A percentile compares a stretch with the other conserved stretches of the same genome.
Evolutionary conservation across 805 yeast species (phyloP).

Genomic region (Metschnikowia drakensbergensis): DNA sequence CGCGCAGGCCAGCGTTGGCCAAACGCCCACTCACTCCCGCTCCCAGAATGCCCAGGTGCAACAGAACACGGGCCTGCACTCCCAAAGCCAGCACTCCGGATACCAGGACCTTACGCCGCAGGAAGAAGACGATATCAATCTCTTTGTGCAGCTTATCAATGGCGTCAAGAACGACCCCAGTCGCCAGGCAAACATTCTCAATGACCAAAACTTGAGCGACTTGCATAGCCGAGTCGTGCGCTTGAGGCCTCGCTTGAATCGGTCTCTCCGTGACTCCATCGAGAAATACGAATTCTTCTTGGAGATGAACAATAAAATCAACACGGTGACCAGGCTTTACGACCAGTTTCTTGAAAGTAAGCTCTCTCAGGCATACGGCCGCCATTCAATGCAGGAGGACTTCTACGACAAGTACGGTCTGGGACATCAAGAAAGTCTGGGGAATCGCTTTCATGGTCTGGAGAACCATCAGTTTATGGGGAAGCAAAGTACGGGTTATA

Average conservation of each 20-base stretch:
- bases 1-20: too few species aligned
- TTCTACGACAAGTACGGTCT: background rate
- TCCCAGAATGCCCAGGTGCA: too few species aligned
- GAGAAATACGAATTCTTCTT: conserved; percentile 62
- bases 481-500: background rate
- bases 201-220: conserved; percentile 51
- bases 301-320: conserved; percentile 73
- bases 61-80: background rate
- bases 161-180: conserved; percentile 45
- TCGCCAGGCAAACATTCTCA: conserved; percentile 34
- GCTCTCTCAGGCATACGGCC: conserved; percentile 35
- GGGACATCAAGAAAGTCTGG: background rate
- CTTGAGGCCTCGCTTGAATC: conserved; percentile 66
- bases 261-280: conserved; percentile 52
- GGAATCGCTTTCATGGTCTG: too few species aligned
- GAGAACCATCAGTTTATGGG: too few species aligned
- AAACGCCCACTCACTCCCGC: too few species aligned
- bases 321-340: conserved; percentile 70
- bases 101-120: conserved; percentile 44
- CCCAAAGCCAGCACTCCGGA: too few species aligned
- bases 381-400: conserved; percentile 18
- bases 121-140: conserved; percentile 67
- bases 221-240: conserved; percentile 56
- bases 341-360: conserved; percentile 66
- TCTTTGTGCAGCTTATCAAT: conserved; percentile 66